phyloP scores from a whole-genome alignment of 179 eudicot species.

The Vitellaria paradoxa region DNA sequence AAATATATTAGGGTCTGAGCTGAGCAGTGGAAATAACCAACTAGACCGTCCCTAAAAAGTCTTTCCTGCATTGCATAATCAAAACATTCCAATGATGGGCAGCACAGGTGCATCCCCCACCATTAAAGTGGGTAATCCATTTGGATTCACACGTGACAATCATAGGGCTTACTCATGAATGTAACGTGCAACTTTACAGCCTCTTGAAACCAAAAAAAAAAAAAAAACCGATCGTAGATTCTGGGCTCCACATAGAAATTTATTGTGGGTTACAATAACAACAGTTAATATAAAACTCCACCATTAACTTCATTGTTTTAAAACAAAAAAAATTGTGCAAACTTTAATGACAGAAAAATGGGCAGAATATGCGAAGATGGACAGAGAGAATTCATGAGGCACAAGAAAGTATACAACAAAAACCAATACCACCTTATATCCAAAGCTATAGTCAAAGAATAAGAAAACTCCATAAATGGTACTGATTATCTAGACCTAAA shows the following conservation, averaged over 20 bases:
- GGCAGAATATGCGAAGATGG: not conserved
- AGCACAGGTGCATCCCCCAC: no score
- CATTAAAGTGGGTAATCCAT: no score
- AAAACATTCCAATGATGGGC: not conserved
- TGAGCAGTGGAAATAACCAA: not conserved
- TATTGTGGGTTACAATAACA: no score
- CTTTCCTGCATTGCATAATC: not conserved
- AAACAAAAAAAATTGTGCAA: not conserved
- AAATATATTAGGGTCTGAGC: not conserved
- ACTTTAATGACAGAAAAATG: not conserved
- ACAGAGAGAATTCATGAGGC: not conserved
- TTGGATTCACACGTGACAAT: no score
- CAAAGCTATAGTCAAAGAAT: not conserved
- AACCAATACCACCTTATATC: not conserved
- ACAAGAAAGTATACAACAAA: not conserved
- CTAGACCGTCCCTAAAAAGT: not conserved
- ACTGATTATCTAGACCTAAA: not conserved
- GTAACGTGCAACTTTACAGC: no score
- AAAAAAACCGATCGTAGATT: no score
- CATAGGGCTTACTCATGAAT: no score
- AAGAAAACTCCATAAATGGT: not conserved
- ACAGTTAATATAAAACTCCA: not conserved
- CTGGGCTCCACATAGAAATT: no score
- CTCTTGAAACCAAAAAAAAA: no score
- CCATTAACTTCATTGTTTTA: not conserved